Evolutionary conservation across 192 early-diverging fungal species (phyloP).

Genomic region (Funneliformis geosporum): DNA sequence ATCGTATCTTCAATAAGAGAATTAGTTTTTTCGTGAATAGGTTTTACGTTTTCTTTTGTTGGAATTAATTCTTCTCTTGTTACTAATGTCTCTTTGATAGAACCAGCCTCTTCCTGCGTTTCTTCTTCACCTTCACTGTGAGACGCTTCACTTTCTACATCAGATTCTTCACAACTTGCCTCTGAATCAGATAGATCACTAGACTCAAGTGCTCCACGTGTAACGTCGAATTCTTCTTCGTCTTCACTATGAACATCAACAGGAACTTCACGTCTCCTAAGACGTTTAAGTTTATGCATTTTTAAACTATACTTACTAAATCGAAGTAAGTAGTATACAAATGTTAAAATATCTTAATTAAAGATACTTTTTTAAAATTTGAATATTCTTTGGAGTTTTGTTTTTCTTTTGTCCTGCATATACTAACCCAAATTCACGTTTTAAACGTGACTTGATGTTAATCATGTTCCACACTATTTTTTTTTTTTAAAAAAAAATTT

Average conservation of each 20-base stretch:
- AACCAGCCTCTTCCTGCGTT: not conserved
- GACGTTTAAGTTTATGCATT: not conserved
- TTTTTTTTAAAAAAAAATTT: no score
- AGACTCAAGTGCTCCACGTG: slow-evolving; percentile 1
- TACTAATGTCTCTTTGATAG: not conserved
- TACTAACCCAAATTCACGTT: no score
- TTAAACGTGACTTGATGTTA: no score
- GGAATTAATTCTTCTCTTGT: not conserved
- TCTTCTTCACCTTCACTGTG: slow-evolving; percentile 32
- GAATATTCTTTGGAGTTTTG: no score
- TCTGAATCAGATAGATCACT: slow-evolving; percentile 31
- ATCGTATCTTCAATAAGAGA: not conserved
- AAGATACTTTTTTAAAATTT: no score
- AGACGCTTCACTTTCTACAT: slow-evolving; percentile 13
- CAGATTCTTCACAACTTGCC: slow-evolving; percentile 19
- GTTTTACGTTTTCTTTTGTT: not conserved
- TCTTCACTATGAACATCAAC: slow-evolving; percentile 29
- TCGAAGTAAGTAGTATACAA: no score
- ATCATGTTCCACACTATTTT: no score
- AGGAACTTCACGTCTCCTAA: slow-evolving; percentile 10
- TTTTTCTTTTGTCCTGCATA: no score
- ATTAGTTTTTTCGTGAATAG: not conserved
- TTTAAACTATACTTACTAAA: not conserved
- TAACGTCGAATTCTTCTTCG: slow-evolving; percentile 23
- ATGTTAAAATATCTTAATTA: no score